These are phyloP conservation scores for Beauveria australis DNA, from an alignment of 2,329 filamentous ascomycete species.

Conservation along the genomic window DNA sequence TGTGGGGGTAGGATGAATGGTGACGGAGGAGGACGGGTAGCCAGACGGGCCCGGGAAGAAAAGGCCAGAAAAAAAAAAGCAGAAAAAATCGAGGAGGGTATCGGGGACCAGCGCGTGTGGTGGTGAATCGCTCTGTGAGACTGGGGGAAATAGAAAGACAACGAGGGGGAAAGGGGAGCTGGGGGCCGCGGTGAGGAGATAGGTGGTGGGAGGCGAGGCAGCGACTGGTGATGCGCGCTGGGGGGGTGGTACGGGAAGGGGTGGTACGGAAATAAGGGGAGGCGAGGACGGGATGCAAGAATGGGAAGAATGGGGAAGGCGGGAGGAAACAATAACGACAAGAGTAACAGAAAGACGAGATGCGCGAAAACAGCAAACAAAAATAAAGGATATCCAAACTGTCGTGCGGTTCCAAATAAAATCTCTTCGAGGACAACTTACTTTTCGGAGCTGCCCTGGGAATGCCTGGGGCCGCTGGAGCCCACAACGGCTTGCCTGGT, in stretches of 20 bases:
- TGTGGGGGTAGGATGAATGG: background rate
- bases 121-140: background rate
- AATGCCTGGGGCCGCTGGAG: conserved; percentile 38
- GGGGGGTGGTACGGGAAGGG: background rate
- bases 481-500: conserved; percentile 35
- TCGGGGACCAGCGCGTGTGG: background rate
- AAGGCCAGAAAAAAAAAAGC: background rate
- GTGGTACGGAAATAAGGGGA: conserved; percentile 1
- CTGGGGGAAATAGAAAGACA: background rate
- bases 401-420: too few species aligned
- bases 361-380: too few species aligned
- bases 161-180: background rate
- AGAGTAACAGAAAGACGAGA: background rate
- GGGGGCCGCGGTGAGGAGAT: background rate
- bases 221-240: background rate
- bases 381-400: too few species aligned
- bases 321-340: conserved; percentile 9
- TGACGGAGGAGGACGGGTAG: background rate
- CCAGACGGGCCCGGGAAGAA: background rate
- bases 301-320: conserved; percentile 4
- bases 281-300: background rate
- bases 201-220: background rate
- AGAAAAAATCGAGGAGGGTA: background rate
- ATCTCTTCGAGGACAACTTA: conserved; percentile 29
- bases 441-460: conserved; percentile 44